Base-by-base conservation (phyloP, 2,329 filamentous ascomycete genomes). In the Madurella mycetomatis region DNA sequence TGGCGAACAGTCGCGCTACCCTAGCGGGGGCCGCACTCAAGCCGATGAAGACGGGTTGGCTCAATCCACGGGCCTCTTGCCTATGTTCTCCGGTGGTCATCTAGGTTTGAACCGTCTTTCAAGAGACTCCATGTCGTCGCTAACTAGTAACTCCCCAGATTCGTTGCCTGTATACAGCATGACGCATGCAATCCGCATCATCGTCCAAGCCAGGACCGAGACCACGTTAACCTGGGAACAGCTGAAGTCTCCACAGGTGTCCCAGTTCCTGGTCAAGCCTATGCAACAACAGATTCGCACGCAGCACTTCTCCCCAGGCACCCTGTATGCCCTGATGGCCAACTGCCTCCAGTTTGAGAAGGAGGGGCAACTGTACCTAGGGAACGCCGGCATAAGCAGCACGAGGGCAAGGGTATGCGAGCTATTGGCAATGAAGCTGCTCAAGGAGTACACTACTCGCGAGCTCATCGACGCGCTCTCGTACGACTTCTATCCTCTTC, bases 201-300 rank as follows among this genome's bases (percentile, higher is more conserved):
- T 96, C 53, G 85, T 97, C 56, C 82, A 89, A 61, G 80, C 89
- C 55, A 85, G 88, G 67, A 95, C 90, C 70, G 92, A 97, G 74
- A 96, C 92, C 1, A 92, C 90, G 0, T 75, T 97, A 48, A 87
- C 90, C 15, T 97, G 92, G 92, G 92, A 97, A 60, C 92, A 97
- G 70, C 78, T 97, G 59, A 84, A 92, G 60, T 95, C 91, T n/a
- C 92, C 92, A 2, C 92, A 97, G 69, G 87, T 97, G 53, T 96
- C 91, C 15, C 92, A 96, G 67, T 97, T 97, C 69, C 80, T 97
- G 37, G 82, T 96, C 67, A 96, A 96, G 75, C 92, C 92, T 2
- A 94, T 96, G 76, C 90, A 94, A 70, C 88, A 94, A 68, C 87
- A 92, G 69, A 92, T 96, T 59, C 85, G 87, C 57, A 78, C 83